Evolutionary conservation across 1,284 basidiomycete species (phyloP).

Genomic region (Coniophora puteana): DNA sequence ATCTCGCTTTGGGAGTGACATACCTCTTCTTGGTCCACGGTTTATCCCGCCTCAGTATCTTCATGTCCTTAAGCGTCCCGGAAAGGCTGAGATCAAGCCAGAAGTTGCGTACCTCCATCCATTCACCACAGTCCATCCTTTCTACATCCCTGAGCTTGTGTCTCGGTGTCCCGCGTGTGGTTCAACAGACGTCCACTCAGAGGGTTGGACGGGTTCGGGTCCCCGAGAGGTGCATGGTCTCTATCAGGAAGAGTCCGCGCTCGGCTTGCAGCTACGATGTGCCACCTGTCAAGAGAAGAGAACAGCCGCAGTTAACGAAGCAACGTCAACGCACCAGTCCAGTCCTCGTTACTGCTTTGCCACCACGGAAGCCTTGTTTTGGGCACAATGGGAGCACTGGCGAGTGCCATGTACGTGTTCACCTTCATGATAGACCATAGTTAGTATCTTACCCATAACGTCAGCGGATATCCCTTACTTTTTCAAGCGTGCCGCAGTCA

Average conservation of each 20-base stretch:
- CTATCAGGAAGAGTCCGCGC: slow-evolving; percentile 12
- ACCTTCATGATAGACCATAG: background rate
- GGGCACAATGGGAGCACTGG: slow-evolving; percentile 18
- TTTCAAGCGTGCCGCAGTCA: slow-evolving; percentile 2
- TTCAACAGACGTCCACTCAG: slow-evolving; percentile 7
- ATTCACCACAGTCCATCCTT: slow-evolving; percentile 20
- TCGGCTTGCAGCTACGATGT: slow-evolving; percentile 19
- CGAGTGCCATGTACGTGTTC: slow-evolving; percentile 14
- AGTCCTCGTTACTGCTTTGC: slow-evolving; percentile 17
- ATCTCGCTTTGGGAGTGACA: background rate
- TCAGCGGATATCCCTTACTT: slow-evolving; percentile 8
- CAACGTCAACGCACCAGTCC: background rate
- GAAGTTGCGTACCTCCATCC: slow-evolving; percentile 17
- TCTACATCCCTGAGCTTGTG: slow-evolving; percentile 16
- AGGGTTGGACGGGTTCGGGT: slow-evolving; percentile 18
- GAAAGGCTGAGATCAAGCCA: slow-evolving; percentile 3
- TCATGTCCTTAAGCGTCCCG: slow-evolving; percentile 6
- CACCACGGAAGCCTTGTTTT: slow-evolving; percentile 13
- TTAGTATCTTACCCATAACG: background rate
- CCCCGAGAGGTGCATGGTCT: slow-evolving; percentile 18
- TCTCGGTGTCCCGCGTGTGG: slow-evolving; percentile 15
- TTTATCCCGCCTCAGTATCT: slow-evolving; percentile 13
- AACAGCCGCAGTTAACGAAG: background rate
- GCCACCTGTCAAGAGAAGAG: slow-evolving; percentile 9
- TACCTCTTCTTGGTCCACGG: slow-evolving; percentile 12